Evolutionary conservation across 2,329 filamentous ascomycete genomes (phyloP).

Genomic region (Sporothrix protearum): DNA sequence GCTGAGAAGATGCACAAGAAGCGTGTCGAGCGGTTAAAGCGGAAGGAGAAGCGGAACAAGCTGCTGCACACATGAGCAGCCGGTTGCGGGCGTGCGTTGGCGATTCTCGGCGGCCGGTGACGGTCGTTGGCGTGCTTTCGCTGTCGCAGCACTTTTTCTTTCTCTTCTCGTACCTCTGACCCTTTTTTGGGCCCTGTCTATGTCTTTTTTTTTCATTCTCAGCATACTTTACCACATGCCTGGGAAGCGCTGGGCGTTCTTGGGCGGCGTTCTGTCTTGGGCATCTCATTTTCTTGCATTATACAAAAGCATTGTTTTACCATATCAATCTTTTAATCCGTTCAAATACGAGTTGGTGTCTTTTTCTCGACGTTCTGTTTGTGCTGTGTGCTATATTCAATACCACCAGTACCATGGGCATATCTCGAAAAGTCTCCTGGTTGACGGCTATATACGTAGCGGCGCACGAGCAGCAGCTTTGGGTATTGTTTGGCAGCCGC

Average conservation of each 20-base stretch:
- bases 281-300: not conserved
- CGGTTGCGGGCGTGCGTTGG: no score
- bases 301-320: slow-evolving; percentile 2
- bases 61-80: slow-evolving; percentile 60
- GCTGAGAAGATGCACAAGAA: slow-evolving; percentile 98
- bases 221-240: not conserved
- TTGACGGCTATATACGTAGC: no score
- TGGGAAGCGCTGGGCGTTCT: slow-evolving; percentile 8
- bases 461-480: no score
- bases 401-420: no score
- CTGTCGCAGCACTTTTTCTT: not conserved
- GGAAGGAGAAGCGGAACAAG: slow-evolving; percentile 95
- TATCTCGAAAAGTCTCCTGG: no score
- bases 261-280: not conserved
- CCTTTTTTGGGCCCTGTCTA: no score
- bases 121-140: not conserved
- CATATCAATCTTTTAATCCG: not conserved
- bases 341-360: not conserved
- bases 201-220: no score
- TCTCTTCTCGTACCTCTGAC: not conserved
- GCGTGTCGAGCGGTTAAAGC: slow-evolving; percentile 85
- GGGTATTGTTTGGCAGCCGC: no score
- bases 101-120: no score
- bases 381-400: no score
- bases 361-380: no score